Percentiles rank a stretch among this genome's conserved stretches.
Evolutionary conservation across 75 land plant species (phyloP).

Genomic region (Pinus albicaulis): DNA sequence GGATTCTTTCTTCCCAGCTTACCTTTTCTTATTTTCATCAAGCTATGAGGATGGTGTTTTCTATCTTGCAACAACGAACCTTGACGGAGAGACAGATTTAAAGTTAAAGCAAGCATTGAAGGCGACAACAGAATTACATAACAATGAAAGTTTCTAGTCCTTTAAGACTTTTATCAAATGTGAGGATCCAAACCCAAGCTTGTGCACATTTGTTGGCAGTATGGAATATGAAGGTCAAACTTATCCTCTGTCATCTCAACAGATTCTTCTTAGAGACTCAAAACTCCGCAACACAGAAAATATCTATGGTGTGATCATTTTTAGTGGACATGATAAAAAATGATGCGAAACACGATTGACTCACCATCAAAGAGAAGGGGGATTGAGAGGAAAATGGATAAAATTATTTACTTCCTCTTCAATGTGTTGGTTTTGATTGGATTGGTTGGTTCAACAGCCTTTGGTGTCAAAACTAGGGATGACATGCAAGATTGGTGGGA

Average conservation of each 20-base stretch:
- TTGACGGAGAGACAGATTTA: constrained; percentile 57
- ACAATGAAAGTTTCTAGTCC: constrained; percentile 14
- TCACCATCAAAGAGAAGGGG: constrained; percentile 52
- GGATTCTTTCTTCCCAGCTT: constrained; percentile 50
- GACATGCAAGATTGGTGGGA: constrained; percentile 52
- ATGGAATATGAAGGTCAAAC: constrained; percentile 23
- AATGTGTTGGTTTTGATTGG: constrained; percentile 22
- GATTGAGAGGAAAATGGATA: constrained; percentile 51
- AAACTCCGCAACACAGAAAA: constrained; percentile 45
- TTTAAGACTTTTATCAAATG: constrained; percentile 35
- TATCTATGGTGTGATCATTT: constrained; percentile 45
- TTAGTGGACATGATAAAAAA: constrained; percentile 58
- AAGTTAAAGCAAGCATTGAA: constrained; percentile 42
- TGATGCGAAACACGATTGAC: constrained; percentile 39
- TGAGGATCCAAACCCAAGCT: constrained; percentile 52
- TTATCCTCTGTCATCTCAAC: constrained; percentile 43
- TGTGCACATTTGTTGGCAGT: constrained; percentile 45
- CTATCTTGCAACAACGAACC: constrained; percentile 55
- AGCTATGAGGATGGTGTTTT: constrained; percentile 44
- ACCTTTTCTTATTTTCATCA: constrained; percentile 44
- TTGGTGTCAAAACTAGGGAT: constrained; percentile 29
- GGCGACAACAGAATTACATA: constrained; percentile 18
- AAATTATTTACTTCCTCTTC: constrained; percentile 38
- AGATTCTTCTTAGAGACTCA: constrained; percentile 46
- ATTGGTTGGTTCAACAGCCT: constrained; percentile 37